A percentile compares a stretch with the other conserved stretches of the same genome.
phyloP scores from a whole-genome alignment of 441 rosid genomes.

The Sinapis alba region DNA sequence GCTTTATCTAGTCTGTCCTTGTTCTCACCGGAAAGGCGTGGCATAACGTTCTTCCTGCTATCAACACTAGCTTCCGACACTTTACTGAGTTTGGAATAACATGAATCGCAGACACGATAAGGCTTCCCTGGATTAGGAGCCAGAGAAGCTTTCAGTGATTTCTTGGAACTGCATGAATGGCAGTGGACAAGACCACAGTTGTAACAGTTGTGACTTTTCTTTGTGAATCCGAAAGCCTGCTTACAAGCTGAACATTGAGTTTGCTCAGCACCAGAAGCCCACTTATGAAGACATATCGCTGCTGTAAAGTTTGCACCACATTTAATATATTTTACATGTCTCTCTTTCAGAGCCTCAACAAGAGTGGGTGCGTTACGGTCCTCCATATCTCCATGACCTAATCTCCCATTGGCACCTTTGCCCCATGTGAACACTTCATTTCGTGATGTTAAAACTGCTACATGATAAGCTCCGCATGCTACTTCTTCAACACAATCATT shows the following conservation, averaged over 20 bases:
- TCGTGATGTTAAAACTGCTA: conserved; percentile 73
- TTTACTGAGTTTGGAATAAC: conserved; percentile 78
- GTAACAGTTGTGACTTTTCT: conserved; percentile 93
- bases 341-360: conserved; percentile 84
- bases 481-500: conserved; percentile 87
- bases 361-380: conserved; percentile 80
- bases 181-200: conserved; percentile 98
- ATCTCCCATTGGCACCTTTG: conserved; percentile 93
- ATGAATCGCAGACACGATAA: conserved; percentile 94
- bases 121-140: conserved; percentile 92
- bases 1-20: conserved; percentile 90
- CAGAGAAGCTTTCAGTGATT: conserved; percentile 82
- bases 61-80: conserved; percentile 62
- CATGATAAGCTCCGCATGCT: conserved; percentile 91
- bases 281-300: conserved; percentile 90
- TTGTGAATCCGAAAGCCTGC: conserved; percentile 90
- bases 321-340: conserved; percentile 79
- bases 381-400: conserved; percentile 93
- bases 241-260: conserved; percentile 92
- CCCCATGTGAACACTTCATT: conserved; percentile 97
- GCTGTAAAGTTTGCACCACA: conserved; percentile 92
- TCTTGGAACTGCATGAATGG: conserved; percentile 94
- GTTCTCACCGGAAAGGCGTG: conserved; percentile 96
- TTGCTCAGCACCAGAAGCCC: conserved; percentile 94
- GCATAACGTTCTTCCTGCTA: conserved; percentile 63